Conservation (phyloP, 306 rosid genomes). For the Cucurbita maxima region DNA sequence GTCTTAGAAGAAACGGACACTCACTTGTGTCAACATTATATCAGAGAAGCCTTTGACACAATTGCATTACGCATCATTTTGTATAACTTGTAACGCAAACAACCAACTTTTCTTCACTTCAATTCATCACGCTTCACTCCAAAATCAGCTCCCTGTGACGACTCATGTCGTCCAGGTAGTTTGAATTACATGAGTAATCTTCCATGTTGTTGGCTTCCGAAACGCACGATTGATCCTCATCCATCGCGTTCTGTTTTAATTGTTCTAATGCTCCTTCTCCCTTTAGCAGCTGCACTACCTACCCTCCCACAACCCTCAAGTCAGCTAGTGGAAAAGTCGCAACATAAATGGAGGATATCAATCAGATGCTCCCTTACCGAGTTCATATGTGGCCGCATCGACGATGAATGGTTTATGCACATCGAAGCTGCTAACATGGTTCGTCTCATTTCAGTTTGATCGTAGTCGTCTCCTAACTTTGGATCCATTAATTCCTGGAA, state of each 20-base stretch:
- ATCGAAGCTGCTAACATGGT: slow-evolving; percentile 53
- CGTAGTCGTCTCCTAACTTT: slow-evolving; percentile 36
- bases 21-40: background rate
- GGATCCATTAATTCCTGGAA: slow-evolving; percentile 61
- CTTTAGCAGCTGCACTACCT: slow-evolving; percentile 51
- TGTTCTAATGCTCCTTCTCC: slow-evolving; percentile 31
- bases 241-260: slow-evolving; percentile 13
- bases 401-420: slow-evolving; percentile 61
- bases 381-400: slow-evolving; percentile 65
- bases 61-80: background rate
- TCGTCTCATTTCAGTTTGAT: slow-evolving; percentile 45
- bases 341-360: background rate
- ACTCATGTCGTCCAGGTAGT: slow-evolving; percentile 59
- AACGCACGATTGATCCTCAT: slow-evolving; percentile 23
- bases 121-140: slow-evolving; percentile 30
- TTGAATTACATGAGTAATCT: slow-evolving; percentile 64
- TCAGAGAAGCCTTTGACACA: background rate
- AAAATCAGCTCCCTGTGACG: slow-evolving; percentile 69
- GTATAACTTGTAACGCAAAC: background rate
- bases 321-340: background rate
- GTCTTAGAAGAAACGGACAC: background rate
- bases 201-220: slow-evolving; percentile 68
- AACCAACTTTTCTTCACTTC: background rate
- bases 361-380: slow-evolving; percentile 18
- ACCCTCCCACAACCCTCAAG: background rate